Evolutionary conservation across 352 stramenopile species (phyloP), one percentile per base, ranked within the genome.

Genomic region (Phytophthora pinifolia): DNA sequence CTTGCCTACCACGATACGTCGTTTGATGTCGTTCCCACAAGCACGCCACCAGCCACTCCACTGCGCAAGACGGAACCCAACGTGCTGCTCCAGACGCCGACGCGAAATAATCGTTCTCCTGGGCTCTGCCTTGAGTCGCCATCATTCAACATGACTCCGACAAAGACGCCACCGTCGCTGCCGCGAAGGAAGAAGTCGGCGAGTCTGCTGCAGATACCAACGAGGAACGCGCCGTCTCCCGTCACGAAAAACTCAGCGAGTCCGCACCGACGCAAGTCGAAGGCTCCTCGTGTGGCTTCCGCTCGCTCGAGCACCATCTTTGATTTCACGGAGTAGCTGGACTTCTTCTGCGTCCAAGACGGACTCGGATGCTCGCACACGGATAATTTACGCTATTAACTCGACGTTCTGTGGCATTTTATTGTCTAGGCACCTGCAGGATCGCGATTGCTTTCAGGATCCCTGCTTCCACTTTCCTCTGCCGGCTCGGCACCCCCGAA

Each of bases 401-500:
- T 30, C 17, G 9, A 44, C 29, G 18, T 30, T 27, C 4, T 44
- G 37, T 30, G 29, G 37, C 3, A 25, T 25, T 25, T 25, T 25
- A 25, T 25, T 25, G 20, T 3, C 3, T 25, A 25, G 20, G 20
- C 3, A 25, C 20, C 20, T 25, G 20, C 20, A 25, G 20, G 20
- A 25, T 25, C 20, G 20, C 20, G 20, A 32, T 38, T 20, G 30
- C 17, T 42, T 29, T 46, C 30, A 3, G 22, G 48, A 37, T 20
- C 43, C 20, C 39, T 36, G 17, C 25, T 17, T 59, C 25, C 17
- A 30, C 9, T 17, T 25, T 25, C 33, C 39, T 49, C 30, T 37
- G 14, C 34, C 54, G 36, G n/a, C 13, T 59, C 42, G 9, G 63
- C 58, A 6, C 70, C 66, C 18, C 66, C 70, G 59, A 79, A 79